Evolutionary conservation across 495 filamentous ascomycete genomes (phyloP).

Genomic region (Annulohypoxylon maeteangense): DNA sequence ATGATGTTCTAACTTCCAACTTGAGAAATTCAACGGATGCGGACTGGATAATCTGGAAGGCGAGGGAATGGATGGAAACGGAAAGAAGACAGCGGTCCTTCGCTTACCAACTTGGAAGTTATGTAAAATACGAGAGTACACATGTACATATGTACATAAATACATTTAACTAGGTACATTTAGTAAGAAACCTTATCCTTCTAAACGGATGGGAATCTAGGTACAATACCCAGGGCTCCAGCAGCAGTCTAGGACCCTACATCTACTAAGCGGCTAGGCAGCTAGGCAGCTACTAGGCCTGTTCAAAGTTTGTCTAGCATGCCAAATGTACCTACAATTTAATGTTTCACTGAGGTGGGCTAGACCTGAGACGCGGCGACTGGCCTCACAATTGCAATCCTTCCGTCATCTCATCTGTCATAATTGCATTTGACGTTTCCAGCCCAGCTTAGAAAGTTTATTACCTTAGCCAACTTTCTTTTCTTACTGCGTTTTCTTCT

Average conservation of each 20-base stretch:
- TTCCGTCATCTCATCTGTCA: slow-evolving; percentile 41
- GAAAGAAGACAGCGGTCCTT: slow-evolving; percentile 14
- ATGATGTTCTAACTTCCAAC: neutral
- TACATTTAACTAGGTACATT: neutral
- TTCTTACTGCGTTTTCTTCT: slow-evolving; percentile 17
- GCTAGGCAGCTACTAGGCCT: neutral
- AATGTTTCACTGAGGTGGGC: slow-evolving; percentile 40
- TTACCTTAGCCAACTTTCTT: slow-evolving; percentile 18
- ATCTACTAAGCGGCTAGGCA: neutral
- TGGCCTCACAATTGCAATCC: slow-evolving; percentile 7
- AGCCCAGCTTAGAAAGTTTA: slow-evolving; percentile 7
- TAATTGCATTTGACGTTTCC: slow-evolving; percentile 25
- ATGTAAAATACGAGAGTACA: neutral
- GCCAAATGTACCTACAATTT: neutral
- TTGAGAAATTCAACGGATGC: neutral
- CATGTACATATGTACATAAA: no score
- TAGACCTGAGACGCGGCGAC: slow-evolving; percentile 17
- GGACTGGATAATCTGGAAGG: neutral
- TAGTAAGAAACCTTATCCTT: slow-evolving; percentile 17
- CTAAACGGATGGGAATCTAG: slow-evolving; percentile 8
- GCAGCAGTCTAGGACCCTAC: neutral
- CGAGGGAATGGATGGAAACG: slow-evolving; percentile 24
- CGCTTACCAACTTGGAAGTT: slow-evolving; percentile 30
- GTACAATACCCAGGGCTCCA: neutral
- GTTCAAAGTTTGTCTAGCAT: neutral